Evolutionary conservation across 1,139 yeast genomes (phyloP).

Genomic region (Protomyces gravidus): DNA sequence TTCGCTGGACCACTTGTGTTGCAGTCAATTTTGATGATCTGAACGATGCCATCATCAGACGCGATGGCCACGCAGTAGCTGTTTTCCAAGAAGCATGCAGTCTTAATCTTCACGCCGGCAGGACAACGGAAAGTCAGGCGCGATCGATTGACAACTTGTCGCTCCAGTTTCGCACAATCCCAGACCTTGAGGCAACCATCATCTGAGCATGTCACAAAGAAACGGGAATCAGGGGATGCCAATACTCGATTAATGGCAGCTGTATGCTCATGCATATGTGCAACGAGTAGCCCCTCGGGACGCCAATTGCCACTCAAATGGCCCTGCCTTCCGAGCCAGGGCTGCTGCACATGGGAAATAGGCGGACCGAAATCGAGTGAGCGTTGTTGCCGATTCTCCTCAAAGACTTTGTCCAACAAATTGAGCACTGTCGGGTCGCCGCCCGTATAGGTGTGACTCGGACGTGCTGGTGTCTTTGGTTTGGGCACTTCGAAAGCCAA

Average conservation of each 20-base stretch:
- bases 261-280: constrained; percentile 57
- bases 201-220: constrained; percentile 79
- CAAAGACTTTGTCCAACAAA: constrained; percentile 52
- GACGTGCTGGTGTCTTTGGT: neutral
- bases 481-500: neutral
- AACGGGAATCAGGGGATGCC: constrained; percentile 56
- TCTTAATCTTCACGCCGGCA: constrained; percentile 37
- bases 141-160: constrained; percentile 60
- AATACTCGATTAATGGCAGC: constrained; percentile 54
- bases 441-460: constrained; percentile 52
- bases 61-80: constrained; percentile 66
- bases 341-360: neutral
- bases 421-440: constrained; percentile 58
- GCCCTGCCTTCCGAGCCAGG: constrained; percentile 30
- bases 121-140: constrained; percentile 41
- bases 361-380: constrained; percentile 65
- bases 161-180: constrained; percentile 66
- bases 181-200: constrained; percentile 74
- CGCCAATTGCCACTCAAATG: constrained; percentile 36
- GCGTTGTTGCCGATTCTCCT: constrained; percentile 56
- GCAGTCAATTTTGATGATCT: constrained; percentile 56
- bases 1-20: constrained; percentile 41
- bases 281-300: constrained; percentile 54
- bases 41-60: constrained; percentile 59
- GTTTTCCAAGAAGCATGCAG: constrained; percentile 50